Conservation (phyloP, 495 filamentous ascomycete genomes). For the Tuber calosporum region DNA sequence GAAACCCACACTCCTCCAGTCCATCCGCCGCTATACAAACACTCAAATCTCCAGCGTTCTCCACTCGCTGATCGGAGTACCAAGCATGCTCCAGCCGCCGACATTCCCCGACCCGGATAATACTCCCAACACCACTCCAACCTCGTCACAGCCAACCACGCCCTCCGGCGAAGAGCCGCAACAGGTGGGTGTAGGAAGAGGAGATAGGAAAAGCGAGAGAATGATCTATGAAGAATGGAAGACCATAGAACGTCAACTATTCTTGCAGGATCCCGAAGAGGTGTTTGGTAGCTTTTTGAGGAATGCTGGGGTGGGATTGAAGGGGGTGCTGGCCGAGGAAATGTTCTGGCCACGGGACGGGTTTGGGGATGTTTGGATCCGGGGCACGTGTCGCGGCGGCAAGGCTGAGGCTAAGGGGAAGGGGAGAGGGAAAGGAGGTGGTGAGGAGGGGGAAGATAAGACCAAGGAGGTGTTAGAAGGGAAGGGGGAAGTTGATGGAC, state of each 20-base stretch:
- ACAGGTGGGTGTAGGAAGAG: background rate
- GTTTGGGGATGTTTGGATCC: background rate
- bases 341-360: slow-evolving; percentile 14
- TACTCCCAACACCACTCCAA: background rate
- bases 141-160: slow-evolving; percentile 8
- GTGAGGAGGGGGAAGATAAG: background rate
- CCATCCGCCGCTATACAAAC: slow-evolving; percentile 39
- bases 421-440: slow-evolving; percentile 13
- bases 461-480: background rate
- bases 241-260: background rate
- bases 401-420: background rate
- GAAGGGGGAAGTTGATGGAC: background rate
- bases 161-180: background rate
- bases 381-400: background rate
- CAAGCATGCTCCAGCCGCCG: slow-evolving; percentile 36
- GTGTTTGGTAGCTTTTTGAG: slow-evolving; percentile 25
- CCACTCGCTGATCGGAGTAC: slow-evolving; percentile 39
- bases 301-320: slow-evolving; percentile 7
- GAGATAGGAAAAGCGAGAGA: background rate
- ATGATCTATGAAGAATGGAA: background rate
- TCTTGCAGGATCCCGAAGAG: slow-evolving; percentile 12
- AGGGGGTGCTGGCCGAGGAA: slow-evolving; percentile 12
- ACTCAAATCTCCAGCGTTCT: slow-evolving; percentile 34
- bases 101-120: slow-evolving; percentile 33
- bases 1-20: slow-evolving; percentile 23